These are phyloP conservation scores for Suillus plorans DNA, from an alignment of 768 basidiomycete genomes.

Conservation along the genomic window DNA sequence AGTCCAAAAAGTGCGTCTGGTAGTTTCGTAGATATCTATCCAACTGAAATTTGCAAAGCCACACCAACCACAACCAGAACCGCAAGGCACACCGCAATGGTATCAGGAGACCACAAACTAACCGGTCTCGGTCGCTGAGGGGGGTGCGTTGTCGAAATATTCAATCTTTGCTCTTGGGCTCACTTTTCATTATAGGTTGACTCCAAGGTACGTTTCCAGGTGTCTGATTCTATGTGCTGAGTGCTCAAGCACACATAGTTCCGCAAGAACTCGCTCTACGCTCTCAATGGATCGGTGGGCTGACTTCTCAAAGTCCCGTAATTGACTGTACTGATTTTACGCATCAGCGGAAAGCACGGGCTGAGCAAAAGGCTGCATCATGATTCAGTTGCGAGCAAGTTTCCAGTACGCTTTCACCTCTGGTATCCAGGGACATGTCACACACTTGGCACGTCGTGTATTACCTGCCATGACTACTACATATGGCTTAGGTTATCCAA, in stretches of 20 bases:
- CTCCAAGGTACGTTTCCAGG: conserved; percentile 56
- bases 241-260: conserved; percentile 47
- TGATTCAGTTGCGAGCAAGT: conserved; percentile 7
- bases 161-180: conserved; percentile 11
- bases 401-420: not conserved
- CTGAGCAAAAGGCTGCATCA: conserved; percentile 53
- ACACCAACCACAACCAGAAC: conserved; percentile 95
- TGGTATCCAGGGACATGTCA: not conserved
- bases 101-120: conserved; percentile 79
- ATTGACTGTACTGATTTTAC: conserved; percentile 6
- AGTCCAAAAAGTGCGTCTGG: conserved; percentile 89
- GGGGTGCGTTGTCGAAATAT: conserved; percentile 66
- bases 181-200: conserved; percentile 56
- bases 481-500: conserved; percentile 19
- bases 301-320: not conserved
- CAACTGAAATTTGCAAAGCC: conserved; percentile 44
- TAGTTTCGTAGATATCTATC: conserved; percentile 8
- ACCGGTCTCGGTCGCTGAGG: conserved; percentile 78
- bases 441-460: not conserved
- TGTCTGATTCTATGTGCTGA: not conserved
- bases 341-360: conserved; percentile 63
- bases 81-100: conserved; percentile 98
- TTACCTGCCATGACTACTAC: conserved; percentile 16
- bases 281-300: conserved; percentile 74
- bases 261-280: conserved; percentile 78